phyloP scores from a whole-genome alignment of 805 yeast genomes.

The Sugiyamaella chiloensis region DNA sequence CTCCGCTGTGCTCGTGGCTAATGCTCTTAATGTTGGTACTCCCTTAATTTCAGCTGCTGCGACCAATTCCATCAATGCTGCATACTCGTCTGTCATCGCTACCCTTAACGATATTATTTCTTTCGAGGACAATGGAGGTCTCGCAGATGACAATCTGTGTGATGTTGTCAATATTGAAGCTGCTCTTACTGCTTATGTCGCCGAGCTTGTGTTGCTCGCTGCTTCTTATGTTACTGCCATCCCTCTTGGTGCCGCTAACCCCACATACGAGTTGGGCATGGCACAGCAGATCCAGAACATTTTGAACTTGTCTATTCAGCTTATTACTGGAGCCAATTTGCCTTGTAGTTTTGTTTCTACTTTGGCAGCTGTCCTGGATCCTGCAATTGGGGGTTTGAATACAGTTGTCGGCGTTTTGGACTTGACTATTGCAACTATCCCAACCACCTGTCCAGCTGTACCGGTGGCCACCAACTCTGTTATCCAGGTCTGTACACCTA shows the following conservation, averaged over 20 bases:
- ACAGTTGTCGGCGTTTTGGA: neutral
- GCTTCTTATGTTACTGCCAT: neutral
- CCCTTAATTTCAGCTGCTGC: constrained; percentile 1
- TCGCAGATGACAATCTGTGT: constrained; percentile 4
- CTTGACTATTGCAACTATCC: neutral
- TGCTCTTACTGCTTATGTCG: constrained; percentile 1
- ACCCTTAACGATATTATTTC: neutral
- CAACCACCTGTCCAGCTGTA: neutral
- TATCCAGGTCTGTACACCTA: neutral
- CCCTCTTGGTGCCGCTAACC: too few species aligned
- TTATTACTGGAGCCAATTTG: constrained; percentile 2
- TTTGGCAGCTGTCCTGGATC: neutral
- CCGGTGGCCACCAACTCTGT: constrained; percentile 6
- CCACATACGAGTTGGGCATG: neutral
- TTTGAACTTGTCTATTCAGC: constrained; percentile 1
- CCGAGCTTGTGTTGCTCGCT: neutral
- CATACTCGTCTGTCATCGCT: neutral
- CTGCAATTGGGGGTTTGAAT: neutral
- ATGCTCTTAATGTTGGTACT: neutral
- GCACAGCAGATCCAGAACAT: constrained; percentile 4
- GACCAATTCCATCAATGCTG: neutral
- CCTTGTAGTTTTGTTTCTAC: constrained; percentile 7
- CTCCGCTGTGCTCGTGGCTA: neutral
- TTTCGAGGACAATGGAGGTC: constrained; percentile 4
- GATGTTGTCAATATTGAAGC: constrained; percentile 5